phyloP scores from a whole-genome alignment of 2,329 filamentous ascomycete species.

The Coleophoma eucalyptorum region DNA sequence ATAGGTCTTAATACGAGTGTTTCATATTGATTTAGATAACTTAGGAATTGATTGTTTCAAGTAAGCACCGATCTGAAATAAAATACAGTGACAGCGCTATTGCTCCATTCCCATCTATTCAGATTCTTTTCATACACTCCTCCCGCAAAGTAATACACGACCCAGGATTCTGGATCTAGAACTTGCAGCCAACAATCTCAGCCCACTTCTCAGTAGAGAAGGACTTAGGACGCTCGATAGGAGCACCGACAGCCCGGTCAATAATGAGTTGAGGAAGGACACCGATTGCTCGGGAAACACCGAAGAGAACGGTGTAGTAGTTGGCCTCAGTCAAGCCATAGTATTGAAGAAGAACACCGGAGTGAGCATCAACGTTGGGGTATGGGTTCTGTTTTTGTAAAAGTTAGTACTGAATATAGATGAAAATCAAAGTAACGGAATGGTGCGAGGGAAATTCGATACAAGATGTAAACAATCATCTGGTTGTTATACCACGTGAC shows the following conservation, averaged over 20 bases:
- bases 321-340: constrained; percentile 98
- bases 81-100: constrained; percentile 5
- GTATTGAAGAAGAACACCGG: constrained; percentile 98
- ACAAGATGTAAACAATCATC: too few species aligned
- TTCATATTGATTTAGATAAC: background rate
- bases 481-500: too few species aligned
- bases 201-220: constrained; percentile 97
- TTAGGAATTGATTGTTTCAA: background rate
- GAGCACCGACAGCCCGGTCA: constrained; percentile 92
- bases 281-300: constrained; percentile 96
- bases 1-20: too few species aligned
- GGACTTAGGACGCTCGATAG: constrained; percentile 97
- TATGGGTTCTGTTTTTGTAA: constrained; percentile 64
- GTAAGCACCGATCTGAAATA: background rate
- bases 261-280: constrained; percentile 99
- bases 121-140: constrained; percentile 22
- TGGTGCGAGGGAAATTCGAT: constrained; percentile 49
- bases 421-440: background rate
- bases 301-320: constrained; percentile 99
- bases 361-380: constrained; percentile 99
- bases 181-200: constrained; percentile 85
- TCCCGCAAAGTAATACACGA: background rate
- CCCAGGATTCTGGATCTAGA: constrained; percentile 47
- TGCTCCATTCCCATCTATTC: constrained; percentile 17
- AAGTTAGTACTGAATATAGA: constrained; percentile 38